phyloP scores from a whole-genome alignment of 176 grass and related monocot species.

The Alloteropsis semialata region DNA sequence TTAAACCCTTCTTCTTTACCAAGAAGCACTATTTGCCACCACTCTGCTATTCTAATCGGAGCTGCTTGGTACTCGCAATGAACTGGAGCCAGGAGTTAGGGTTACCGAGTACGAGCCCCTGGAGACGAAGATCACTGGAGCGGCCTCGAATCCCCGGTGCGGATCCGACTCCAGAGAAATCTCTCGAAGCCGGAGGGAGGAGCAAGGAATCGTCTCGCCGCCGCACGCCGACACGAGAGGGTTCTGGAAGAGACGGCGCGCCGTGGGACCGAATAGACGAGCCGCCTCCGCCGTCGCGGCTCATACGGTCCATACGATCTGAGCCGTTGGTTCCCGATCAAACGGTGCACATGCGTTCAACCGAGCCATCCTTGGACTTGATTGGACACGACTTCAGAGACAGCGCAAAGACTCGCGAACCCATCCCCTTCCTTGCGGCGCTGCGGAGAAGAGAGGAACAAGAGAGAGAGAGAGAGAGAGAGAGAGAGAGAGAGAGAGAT shows the following conservation, averaged over 20 bases:
- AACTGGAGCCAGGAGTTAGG: neutral
- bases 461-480: no score
- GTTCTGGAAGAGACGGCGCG: conserved; percentile 13
- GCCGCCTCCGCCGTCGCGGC: neutral
- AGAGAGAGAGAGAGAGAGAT: conserved; percentile 11
- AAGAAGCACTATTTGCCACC: neutral
- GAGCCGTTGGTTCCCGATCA: neutral
- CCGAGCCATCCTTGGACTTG: neutral
- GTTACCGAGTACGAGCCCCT: neutral
- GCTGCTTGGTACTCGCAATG: neutral
- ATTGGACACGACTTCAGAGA: neutral
- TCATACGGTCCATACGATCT: neutral
- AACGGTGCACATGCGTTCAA: neutral
- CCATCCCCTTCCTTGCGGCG: neutral
- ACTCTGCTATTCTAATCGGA: neutral
- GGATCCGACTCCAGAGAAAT: neutral
- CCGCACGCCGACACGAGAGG: conserved; percentile 8
- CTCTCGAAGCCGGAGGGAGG: neutral
- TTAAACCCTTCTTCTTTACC: no score
- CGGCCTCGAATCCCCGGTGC: neutral
- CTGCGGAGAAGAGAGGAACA: no score
- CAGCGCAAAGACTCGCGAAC: neutral
- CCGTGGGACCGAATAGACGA: neutral
- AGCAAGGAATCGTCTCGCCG: neutral
- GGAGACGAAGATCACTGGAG: neutral